A percentile compares a stretch with the other conserved stretches of the same genome.
phyloP scores from a whole-genome alignment of 228 moss, liverwort and hornwort species.

The Sphagnum magellanicum region DNA sequence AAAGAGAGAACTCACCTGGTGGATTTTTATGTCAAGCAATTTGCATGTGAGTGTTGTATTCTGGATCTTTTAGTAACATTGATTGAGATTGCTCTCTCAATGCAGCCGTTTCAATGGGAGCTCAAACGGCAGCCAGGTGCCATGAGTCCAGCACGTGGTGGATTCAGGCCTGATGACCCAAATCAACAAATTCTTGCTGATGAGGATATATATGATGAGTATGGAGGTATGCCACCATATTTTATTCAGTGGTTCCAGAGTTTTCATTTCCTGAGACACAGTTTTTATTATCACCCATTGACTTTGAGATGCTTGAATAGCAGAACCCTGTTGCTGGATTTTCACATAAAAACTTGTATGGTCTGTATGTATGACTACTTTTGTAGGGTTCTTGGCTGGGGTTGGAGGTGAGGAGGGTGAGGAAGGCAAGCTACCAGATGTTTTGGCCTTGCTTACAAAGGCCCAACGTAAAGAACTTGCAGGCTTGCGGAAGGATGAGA shows the following conservation, averaged over 20 bases:
- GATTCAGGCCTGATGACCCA: conserved; percentile 84
- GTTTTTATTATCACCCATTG: background rate
- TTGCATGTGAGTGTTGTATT: too few species aligned
- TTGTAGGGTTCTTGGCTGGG: conserved; percentile 74
- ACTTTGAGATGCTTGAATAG: too few species aligned
- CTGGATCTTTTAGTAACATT: too few species aligned
- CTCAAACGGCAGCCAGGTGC: conserved; percentile 90
- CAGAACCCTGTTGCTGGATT: too few species aligned
- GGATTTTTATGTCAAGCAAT: too few species aligned
- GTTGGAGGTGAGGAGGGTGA: conserved; percentile 59
- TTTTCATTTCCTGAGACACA: background rate
- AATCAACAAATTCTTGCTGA: conserved; percentile 99
- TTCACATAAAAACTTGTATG: background rate
- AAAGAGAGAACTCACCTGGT: too few species aligned
- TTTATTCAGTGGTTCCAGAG: background rate
- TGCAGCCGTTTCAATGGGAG: conserved; percentile 87
- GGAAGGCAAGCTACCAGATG: conserved; percentile 53
- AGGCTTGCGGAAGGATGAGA: conserved; percentile 51
- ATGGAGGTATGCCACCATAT: conserved; percentile 48
- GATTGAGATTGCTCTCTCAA: too few species aligned
- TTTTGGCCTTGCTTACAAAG: conserved; percentile 68
- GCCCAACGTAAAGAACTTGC: conserved; percentile 77
- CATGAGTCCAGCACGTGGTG: conserved; percentile 94
- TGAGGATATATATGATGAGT: conserved; percentile 97
- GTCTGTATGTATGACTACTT: conserved; percentile 1